Evolutionary conservation across 73 alveolate genomes (phyloP), one percentile per base, ranked within the genome.

Genomic region (Paramecium pentaurelia): DNA sequence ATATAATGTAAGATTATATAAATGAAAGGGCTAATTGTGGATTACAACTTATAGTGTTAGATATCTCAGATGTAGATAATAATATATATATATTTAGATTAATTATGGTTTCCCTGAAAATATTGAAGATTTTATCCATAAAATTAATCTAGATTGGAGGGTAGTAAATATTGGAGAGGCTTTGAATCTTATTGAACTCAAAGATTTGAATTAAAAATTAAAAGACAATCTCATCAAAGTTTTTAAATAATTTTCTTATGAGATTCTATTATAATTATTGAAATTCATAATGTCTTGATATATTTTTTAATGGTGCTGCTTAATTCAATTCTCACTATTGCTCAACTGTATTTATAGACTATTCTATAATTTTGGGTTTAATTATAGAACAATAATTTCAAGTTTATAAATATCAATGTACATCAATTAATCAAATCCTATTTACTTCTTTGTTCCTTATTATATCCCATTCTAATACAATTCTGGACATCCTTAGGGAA

Each of bases 81-180:
- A 14, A n/a, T 38, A n/a, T 5, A 32, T 60, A 5, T 49, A 75
- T 38, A 75, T 36, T 9, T 38, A 75, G 88, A 92, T 98, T 68
- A 96, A 97, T 75, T 98, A 96, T 93, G 99, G 97, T 94, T 92
- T 98, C 44, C 97, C 97, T 38, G 95, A 97, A 59, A 95, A 95
- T 71, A 87, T 98, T 77, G 98, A 97, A 86, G 99, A 98, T 93
- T 98, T 97, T 93, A 94, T 97, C 25, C 98, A 98, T 93, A 95
- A 99, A 86, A 97, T 98, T n/a, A 99, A 99, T 28, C 93, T 99
- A 92, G 97, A 99, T 16, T 99, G 98, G 16, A 96, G 99, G 68
- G 96, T 97, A 30, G 98, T 98, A 20, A 95, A 93, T 73, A 92
- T 86, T 36, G 99, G 99, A 47, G 85, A 36, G 58, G 96, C 97